A percentile compares a stretch with the other conserved stretches of the same genome.
Evolutionary conservation across 2,329 filamentous ascomycete species (phyloP).

Genomic region (Zymoseptoria ardabiliae): DNA sequence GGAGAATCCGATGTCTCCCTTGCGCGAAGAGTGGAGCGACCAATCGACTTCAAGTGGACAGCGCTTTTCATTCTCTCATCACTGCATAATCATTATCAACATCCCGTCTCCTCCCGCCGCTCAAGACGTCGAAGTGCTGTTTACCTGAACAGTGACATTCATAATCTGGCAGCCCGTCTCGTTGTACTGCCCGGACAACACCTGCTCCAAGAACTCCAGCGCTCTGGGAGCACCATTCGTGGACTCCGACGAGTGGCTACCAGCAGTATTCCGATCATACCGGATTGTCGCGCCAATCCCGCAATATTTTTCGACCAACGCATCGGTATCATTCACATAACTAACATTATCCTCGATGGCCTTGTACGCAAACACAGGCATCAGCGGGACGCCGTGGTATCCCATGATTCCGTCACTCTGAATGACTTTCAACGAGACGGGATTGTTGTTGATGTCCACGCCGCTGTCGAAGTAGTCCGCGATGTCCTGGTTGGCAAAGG

Average conservation of each 20-base stretch:
- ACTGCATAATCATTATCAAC: neutral
- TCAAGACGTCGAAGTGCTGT: neutral
- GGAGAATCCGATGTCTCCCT: neutral
- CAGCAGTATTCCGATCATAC: slow-evolving; percentile 40
- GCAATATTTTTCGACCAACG: slow-evolving; percentile 38
- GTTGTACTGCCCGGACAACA: slow-evolving; percentile 19
- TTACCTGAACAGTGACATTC: slow-evolving; percentile 17
- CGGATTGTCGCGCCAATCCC: slow-evolving; percentile 34
- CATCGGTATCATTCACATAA: slow-evolving; percentile 39
- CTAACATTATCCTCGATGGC: slow-evolving; percentile 42
- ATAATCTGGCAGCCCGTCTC: slow-evolving; percentile 22
- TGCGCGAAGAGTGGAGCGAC: neutral
- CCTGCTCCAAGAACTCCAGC: slow-evolving; percentile 20
- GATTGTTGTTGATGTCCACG: slow-evolving; percentile 15
- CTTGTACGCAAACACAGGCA: slow-evolving; percentile 47
- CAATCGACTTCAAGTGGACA: too few species aligned
- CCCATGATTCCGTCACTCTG: slow-evolving; percentile 31
- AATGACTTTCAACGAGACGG: slow-evolving; percentile 23
- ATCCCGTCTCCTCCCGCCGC: neutral
- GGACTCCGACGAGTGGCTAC: slow-evolving; percentile 35
- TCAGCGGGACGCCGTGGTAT: slow-evolving; percentile 37
- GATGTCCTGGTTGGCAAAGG: slow-evolving; percentile 33
- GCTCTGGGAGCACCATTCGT: slow-evolving; percentile 30
- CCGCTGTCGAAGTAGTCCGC: slow-evolving; percentile 37
- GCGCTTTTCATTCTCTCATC: neutral